Percentiles rank a stretch among this genome's conserved stretches.
These are phyloP conservation scores for Starmerella sp. DNA, from an alignment of 805 yeast genomes.

Conservation along the genomic window DNA sequence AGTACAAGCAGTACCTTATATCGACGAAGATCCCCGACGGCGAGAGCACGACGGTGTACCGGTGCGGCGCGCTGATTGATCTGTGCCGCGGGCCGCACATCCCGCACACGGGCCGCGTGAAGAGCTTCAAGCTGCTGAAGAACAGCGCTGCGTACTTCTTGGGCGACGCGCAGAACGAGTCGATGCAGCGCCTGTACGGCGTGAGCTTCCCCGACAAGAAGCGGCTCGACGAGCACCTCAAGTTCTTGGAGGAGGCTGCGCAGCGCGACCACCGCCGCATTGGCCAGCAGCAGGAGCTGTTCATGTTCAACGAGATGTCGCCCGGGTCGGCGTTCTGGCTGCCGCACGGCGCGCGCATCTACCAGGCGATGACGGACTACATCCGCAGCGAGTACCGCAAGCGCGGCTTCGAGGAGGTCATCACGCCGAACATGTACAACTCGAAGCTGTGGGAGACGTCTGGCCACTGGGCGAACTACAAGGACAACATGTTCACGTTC, in stretches of 20 bases:
- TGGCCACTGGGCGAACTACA: conserved; percentile 97
- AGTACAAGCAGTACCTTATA: conserved; percentile 84
- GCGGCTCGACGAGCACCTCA: conserved; percentile 85
- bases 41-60: conserved; percentile 88
- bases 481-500: conserved; percentile 93
- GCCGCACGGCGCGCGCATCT: conserved; percentile 97
- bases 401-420: conserved; percentile 96
- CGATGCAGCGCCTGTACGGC: conserved; percentile 95
- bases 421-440: conserved; percentile 98
- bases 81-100: conserved; percentile 96
- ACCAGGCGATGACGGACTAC: conserved; percentile 72
- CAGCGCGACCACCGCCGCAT: conserved; percentile 85
- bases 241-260: conserved; percentile 91
- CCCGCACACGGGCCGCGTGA: conserved; percentile 93
- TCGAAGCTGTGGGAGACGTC: conserved; percentile 96
- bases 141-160: conserved; percentile 93
- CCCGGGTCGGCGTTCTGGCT: conserved; percentile 99
- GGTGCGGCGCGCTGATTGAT: conserved; percentile 96
- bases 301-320: conserved; percentile 89
- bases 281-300: conserved; percentile 93
- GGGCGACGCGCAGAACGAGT: conserved; percentile 87
- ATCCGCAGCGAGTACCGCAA: conserved; percentile 74
- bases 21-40: conserved; percentile 88
- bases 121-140: conserved; percentile 85
- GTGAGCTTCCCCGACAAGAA: conserved; percentile 97